Base-by-base conservation (phyloP, 192 early-diverging fungal genomes). In the Endogone sp. region DNA sequence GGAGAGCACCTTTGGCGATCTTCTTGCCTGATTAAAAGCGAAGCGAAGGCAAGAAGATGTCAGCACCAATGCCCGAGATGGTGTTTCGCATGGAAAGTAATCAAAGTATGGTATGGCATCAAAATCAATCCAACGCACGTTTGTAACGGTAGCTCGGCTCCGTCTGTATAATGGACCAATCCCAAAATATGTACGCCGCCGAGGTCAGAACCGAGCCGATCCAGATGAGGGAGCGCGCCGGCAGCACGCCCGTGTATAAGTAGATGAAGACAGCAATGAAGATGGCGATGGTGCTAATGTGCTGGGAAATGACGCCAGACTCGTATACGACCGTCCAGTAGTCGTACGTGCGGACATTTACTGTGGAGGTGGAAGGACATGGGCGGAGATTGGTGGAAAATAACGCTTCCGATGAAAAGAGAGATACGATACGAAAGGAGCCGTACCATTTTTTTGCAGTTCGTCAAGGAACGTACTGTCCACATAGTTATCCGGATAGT, bases 401-500 rank as follows among this genome's bases (percentile, higher is more conserved):
- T 22, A 28, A 62, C 8, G 64, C 27, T 9, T 16, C 9, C 27
- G 37, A 49, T 8, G 13, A 49, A 6, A 54, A 9, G 22, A 27
- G 23, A 44, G 22, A 20, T 2, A 4, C 3, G 9, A n/a, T n/a
- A n/a, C n/a, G n/a, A n/a, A n/a, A n/a, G n/a, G n/a, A n/a, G 27
- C 30, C 58, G 63, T 83, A 89, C 88, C 92, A 78, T 97, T 98
- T 78, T 92, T 92, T 71, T 93, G 90, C 67, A 98, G 79, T 69
- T 91, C 85, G 72, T 91, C 88, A 57, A 98, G 71, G 71, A 98
- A 98, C 2, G 92, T 89, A 30, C 83, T 81, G 70, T 96, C 95
- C 2, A 96, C 93, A 76, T 96, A 92, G 75, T 96, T 93, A 74
- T 98, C 96, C 4, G 94, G 90, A 64, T 90, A 96, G 44, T 89